phyloP scores from a whole-genome alignment of 2,329 filamentous ascomycete species.

The Microcyclospora pomicola region DNA sequence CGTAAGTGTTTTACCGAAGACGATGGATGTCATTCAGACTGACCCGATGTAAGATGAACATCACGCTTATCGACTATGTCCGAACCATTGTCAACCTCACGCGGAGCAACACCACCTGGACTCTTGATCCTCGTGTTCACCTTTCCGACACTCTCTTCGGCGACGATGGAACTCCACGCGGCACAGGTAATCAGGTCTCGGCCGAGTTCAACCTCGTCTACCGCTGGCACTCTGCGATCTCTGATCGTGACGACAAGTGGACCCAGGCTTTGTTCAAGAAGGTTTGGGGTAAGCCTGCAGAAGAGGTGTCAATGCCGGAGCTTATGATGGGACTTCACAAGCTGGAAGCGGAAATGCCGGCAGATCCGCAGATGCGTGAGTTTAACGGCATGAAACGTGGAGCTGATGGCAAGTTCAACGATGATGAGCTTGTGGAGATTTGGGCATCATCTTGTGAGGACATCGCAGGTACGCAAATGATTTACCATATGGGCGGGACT shows the following conservation, averaged over 20 bases:
- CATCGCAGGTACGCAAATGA: conserved; percentile 33
- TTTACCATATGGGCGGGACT: too few relatives aligned
- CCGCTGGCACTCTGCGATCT: conserved; percentile 32
- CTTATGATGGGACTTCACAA: conserved; percentile 14
- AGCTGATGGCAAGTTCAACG: conserved; percentile 38
- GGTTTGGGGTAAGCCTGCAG: conserved; percentile 1
- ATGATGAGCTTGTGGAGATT: conserved; percentile 41
- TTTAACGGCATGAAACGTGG: conserved; percentile 23
- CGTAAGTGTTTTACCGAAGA: conserved; percentile 1
- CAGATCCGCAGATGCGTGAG: conserved; percentile 25
- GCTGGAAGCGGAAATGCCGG: conserved; percentile 15
- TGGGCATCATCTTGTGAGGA: conserved; percentile 44
- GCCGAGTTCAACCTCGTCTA: conserved; percentile 39
- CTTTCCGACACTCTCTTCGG: conserved; percentile 38
- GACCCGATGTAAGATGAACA: conserved; percentile 42
- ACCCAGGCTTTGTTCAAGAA: conserved; percentile 20
- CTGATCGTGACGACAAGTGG: conserved; percentile 29
- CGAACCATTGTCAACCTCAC: conserved; percentile 64
- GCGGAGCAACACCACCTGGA: conserved; percentile 62
- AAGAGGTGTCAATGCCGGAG: conserved; percentile 10
- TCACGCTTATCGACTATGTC: conserved; percentile 65
- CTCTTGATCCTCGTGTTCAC: conserved; percentile 60
- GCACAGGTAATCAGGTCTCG: conserved; percentile 18
- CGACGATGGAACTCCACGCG: neutral
- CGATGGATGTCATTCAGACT: too few relatives aligned